A percentile compares a stretch with the other conserved stretches of the same genome.
Evolutionary conservation across 768 basidiomycete species (phyloP).

Genomic region (Boletus reticuloceps): DNA sequence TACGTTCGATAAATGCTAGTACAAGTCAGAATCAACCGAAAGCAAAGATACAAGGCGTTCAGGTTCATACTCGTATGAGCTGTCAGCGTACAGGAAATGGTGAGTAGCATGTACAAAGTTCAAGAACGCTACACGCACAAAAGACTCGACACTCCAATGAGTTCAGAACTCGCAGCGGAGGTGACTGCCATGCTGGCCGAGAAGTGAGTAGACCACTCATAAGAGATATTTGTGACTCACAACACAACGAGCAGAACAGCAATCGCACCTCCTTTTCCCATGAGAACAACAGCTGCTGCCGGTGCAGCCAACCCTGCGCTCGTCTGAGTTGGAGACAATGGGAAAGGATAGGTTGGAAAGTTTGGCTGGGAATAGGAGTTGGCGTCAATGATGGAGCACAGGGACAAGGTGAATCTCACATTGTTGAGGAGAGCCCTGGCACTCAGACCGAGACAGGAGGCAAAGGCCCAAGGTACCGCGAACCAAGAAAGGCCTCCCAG

Average conservation of each 20-base stretch:
- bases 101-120: neutral
- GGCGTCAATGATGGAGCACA: neutral
- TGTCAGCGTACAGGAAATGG: conserved; percentile 8
- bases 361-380: conserved; percentile 32
- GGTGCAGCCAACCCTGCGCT: conserved; percentile 47
- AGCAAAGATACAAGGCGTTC: neutral
- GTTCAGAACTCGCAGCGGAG: conserved; percentile 43
- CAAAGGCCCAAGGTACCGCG: conserved; percentile 29
- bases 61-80: conserved; percentile 43
- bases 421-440: conserved; percentile 36
- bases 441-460: conserved; percentile 44
- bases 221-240: conserved; percentile 8
- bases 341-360: conserved; percentile 53
- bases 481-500: conserved; percentile 47
- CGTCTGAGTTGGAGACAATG: conserved; percentile 31
- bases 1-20: conserved; percentile 40
- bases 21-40: neutral
- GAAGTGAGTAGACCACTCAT: neutral
- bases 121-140: conserved; percentile 33
- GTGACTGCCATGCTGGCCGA: conserved; percentile 44
- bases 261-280: conserved; percentile 44
- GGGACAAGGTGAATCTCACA: conserved; percentile 11
- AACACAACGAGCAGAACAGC: conserved; percentile 44
- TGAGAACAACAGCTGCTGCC: conserved; percentile 44
- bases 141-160: conserved; percentile 43